These are phyloP conservation scores for Antrodiella citrinella DNA, from an alignment of 768 basidiomycete species.

Conservation along the genomic window DNA sequence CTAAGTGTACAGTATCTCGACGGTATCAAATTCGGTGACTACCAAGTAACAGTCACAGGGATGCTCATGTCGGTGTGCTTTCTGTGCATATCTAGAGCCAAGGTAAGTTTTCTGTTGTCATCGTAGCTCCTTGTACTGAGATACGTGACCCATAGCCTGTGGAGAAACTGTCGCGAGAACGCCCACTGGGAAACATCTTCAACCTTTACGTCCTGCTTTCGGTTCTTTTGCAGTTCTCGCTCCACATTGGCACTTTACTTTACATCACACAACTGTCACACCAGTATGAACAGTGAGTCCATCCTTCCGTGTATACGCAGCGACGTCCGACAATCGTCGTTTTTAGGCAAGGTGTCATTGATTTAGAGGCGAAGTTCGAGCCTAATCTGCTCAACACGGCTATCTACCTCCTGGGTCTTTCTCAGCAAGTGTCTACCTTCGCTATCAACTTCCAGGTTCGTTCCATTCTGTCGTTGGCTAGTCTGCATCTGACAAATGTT, in stretches of 20 bases:
- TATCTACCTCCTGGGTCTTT: constrained; percentile 90
- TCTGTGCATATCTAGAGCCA: constrained; percentile 94
- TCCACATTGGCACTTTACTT: constrained; percentile 84
- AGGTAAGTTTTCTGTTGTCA: constrained; percentile 43
- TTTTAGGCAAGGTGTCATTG: constrained; percentile 63
- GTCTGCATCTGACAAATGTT: not conserved
- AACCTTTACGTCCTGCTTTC: constrained; percentile 92
- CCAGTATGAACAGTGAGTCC: constrained; percentile 60
- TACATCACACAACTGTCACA: constrained; percentile 91
- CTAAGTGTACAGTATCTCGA: constrained; percentile 96
- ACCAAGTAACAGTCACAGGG: constrained; percentile 94
- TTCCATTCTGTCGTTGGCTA: not conserved
- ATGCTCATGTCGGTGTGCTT: constrained; percentile 98
- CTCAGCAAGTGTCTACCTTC: constrained; percentile 98
- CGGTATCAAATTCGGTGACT: constrained; percentile 99
- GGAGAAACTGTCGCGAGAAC: constrained; percentile 88
- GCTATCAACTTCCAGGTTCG: constrained; percentile 92
- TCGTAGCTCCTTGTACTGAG: not conserved
- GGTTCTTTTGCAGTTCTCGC: constrained; percentile 85
- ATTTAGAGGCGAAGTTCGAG: constrained; percentile 94
- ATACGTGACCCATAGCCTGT: constrained; percentile 80
- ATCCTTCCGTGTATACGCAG: not conserved
- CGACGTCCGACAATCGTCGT: too few species aligned
- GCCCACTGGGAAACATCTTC: constrained; percentile 93
- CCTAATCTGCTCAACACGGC: constrained; percentile 93